A percentile compares a stretch with the other conserved stretches of the same genome.
These are phyloP conservation scores for Zanthoxylum bungeanum DNA, from an alignment of 345 rosid genomes.

Conservation along the genomic window DNA sequence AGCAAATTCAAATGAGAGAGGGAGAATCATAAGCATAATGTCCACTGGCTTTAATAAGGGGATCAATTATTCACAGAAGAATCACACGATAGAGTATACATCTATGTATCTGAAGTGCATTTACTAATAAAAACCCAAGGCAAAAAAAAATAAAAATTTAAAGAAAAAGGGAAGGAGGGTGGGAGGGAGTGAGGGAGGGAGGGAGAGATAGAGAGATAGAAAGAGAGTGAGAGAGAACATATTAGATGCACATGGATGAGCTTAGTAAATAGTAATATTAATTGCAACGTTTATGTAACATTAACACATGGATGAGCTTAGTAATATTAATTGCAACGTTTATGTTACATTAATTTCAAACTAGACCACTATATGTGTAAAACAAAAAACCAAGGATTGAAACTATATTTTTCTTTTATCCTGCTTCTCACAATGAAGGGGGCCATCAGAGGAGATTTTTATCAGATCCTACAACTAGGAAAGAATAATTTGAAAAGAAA, in stretches of 20 bases:
- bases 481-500: slow-evolving; percentile 8
- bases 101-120: not conserved
- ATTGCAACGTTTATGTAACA: too few species aligned
- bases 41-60: not conserved
- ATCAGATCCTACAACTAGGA: slow-evolving; percentile 28
- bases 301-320: too few species aligned
- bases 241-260: not conserved
- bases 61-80: not conserved
- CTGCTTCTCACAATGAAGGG: slow-evolving; percentile 30
- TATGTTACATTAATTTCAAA: slow-evolving; percentile 29
- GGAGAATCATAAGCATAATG: not conserved
- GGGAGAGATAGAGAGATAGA: too few species aligned
- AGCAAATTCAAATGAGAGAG: not conserved
- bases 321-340: slow-evolving; percentile 19
- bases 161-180: not conserved
- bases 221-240: not conserved
- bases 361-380: slow-evolving; percentile 28
- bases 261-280: too few species aligned
- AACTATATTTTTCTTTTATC: slow-evolving; percentile 8
- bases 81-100: not conserved
- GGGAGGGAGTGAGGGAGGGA: too few species aligned
- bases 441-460: slow-evolving; percentile 14
- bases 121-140: not conserved
- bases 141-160: not conserved
- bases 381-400: slow-evolving; percentile 14